Percentiles rank a stretch among this genome's conserved stretches.
phyloP scores from a whole-genome alignment of 1,139 yeast species.

The Debaryomyces coudertii region DNA sequence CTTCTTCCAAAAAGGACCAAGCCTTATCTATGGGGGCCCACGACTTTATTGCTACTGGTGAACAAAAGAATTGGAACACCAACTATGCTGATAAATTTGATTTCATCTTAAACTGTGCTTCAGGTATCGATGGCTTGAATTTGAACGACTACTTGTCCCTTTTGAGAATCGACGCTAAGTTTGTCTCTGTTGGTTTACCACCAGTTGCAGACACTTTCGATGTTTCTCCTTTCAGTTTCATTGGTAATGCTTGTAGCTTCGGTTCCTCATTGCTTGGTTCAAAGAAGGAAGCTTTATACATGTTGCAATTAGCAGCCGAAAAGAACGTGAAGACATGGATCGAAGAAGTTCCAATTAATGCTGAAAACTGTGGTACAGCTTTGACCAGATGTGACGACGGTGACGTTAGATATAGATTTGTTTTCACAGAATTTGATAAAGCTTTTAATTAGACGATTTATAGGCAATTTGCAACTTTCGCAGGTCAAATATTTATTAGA shows the following conservation, averaged over 20 bases:
- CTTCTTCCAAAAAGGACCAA: slow-evolving; percentile 39
- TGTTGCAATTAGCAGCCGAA: slow-evolving; percentile 45
- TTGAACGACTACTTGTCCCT: slow-evolving; percentile 34
- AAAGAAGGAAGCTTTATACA: slow-evolving; percentile 37
- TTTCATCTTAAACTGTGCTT: slow-evolving; percentile 52
- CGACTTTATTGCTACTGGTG: slow-evolving; percentile 43
- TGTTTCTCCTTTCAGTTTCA: slow-evolving; percentile 32
- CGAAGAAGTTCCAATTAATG: slow-evolving; percentile 44
- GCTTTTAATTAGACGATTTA: slow-evolving; percentile 18
- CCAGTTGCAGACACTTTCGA: slow-evolving; percentile 29
- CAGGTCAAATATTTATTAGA: not conserved
- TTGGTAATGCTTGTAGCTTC: slow-evolving; percentile 33
- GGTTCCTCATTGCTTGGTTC: slow-evolving; percentile 42
- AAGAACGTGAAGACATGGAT: slow-evolving; percentile 45
- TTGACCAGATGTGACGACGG: slow-evolving; percentile 42
- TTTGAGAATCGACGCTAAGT: slow-evolving; percentile 47
- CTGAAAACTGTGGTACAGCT: slow-evolving; percentile 31
- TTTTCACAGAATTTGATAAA: slow-evolving; percentile 58
- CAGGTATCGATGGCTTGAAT: slow-evolving; percentile 40
- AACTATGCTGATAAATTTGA: slow-evolving; percentile 43
- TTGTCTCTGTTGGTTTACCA: slow-evolving; percentile 61
- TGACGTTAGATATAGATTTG: slow-evolving; percentile 68
- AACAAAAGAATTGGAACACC: slow-evolving; percentile 37
- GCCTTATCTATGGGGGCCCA: slow-evolving; percentile 42
- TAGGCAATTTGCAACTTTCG: not conserved